These are phyloP conservation scores for Trichosporon ovoides DNA, from an alignment of 1,284 basidiomycete genomes.

Conservation along the genomic window DNA sequence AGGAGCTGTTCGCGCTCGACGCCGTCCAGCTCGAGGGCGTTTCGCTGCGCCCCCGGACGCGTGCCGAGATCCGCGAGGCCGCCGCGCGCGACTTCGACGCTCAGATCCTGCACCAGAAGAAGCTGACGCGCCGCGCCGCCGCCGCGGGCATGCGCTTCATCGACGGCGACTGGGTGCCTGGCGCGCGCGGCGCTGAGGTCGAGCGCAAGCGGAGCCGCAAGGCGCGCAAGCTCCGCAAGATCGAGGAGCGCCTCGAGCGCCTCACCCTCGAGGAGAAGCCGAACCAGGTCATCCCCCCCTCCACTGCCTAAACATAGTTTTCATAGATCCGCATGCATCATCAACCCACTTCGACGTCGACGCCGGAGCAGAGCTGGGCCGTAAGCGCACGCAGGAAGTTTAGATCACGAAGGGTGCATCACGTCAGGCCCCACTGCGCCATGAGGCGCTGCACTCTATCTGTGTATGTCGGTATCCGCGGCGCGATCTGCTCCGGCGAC, in stretches of 20 bases:
- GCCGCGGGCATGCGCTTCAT: constrained; percentile 23
- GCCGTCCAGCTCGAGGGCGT: constrained; percentile 37
- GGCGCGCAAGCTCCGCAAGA: constrained; percentile 16
- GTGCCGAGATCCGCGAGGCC: constrained; percentile 41
- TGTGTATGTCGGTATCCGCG: no score
- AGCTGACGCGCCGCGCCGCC: constrained; percentile 18
- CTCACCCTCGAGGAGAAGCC: constrained; percentile 20
- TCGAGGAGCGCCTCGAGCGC: constrained; percentile 10
- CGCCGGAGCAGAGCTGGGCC: no score
- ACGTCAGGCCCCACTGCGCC: no score
- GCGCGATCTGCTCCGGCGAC: no score
- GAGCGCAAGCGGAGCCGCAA: constrained; percentile 12
- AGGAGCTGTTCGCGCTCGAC: constrained; percentile 23
- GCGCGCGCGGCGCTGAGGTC: constrained; percentile 15
- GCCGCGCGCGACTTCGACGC: constrained; percentile 34
- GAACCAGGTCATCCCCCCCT: constrained; percentile 33
- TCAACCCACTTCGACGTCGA: not conserved
- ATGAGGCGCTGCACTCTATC: no score
- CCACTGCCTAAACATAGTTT: not conserved
- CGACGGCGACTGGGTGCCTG: constrained; percentile 23
- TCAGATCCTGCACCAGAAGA: constrained; percentile 20
- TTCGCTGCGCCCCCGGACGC: constrained; percentile 33
- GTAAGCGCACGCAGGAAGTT: not conserved
- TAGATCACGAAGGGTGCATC: not conserved
- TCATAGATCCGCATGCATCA: constrained; percentile 1